Evolutionary conservation across 495 filamentous ascomycete genomes (phyloP), one percentile per base, ranked within the genome.

Genomic region (Penicillium lagena): DNA sequence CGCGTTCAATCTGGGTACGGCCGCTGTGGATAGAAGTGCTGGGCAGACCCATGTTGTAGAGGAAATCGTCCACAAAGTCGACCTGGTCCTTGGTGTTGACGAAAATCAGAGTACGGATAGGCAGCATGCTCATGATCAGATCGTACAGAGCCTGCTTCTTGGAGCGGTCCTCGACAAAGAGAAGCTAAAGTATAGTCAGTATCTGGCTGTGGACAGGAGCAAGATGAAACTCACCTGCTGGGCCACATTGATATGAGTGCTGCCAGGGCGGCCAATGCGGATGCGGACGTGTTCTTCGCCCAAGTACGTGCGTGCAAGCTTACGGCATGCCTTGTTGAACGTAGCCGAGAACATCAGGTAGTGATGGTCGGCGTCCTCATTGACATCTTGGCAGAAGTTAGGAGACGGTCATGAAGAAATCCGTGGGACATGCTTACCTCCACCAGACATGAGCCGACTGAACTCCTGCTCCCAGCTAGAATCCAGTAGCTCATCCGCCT

Each of bases 331-430:
- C 67, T 83, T 86, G 14, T 86, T 82, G 59, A 97, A 97, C 0
- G 93, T 96, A 9, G 93, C 93, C 2, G 89, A 95, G 51, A 96
- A 96, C 78, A 98, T 89, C 76, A 95, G 70, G 67, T 86, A 96
- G 13, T 81, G 67, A 73, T 89, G 74, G 42, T 90, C 85, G 6
- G 81, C 85, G 52, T 96, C 87, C 40, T 87, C 81, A 37, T 95
- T 93, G 63, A 70, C 59, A 63, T 80, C 73, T 78, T 47, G 29
- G 2, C 39, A 29, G 36, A 17, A 44, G 51, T 66, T 38, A 22
- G 22, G 2, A 3, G 22, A 22, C 22, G 22, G 22, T 22, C 22
- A 22, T 22, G 4, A 22, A 3, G 6, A 4, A 22, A 22, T 22
- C 4, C 2, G 2, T 22, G 2, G 22, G 22, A 6, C 22, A 22